Conservation (phyloP, 2,329 filamentous ascomycete species). For the Alternaria solani region DNA sequence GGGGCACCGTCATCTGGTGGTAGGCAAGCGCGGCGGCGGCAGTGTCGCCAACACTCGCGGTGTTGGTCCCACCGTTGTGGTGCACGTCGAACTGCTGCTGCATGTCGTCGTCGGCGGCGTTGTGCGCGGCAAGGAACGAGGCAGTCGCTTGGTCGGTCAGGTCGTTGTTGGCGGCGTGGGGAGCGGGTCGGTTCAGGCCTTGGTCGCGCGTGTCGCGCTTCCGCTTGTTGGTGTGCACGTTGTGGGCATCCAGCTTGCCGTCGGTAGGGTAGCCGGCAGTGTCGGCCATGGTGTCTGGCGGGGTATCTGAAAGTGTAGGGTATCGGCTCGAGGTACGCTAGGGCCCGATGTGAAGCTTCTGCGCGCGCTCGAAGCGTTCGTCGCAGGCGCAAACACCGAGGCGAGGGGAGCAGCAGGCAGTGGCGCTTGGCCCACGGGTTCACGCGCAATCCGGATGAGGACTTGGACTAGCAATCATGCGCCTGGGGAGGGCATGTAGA, state of each 20-base stretch:
- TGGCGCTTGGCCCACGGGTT: conserved; percentile 36
- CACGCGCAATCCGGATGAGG: conserved; percentile 31
- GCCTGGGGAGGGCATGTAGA: conserved; percentile 36
- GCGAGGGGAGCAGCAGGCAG: conserved; percentile 17
- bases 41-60: conserved; percentile 63
- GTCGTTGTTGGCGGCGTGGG: conserved; percentile 44
- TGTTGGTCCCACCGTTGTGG: conserved; percentile 63
- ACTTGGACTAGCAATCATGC: conserved; percentile 38
- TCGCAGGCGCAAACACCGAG: conserved; percentile 34
- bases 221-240: conserved; percentile 52
- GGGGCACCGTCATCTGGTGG: conserved; percentile 64
- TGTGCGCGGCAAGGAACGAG: conserved; percentile 52
- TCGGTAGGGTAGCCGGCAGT: conserved; percentile 50
- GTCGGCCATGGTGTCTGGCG: conserved; percentile 41
- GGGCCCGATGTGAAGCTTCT: not conserved
- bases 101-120: conserved; percentile 54
- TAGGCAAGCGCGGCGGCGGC: conserved; percentile 66
- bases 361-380: conserved; percentile 29
- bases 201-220: conserved; percentile 58
- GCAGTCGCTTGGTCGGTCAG: conserved; percentile 49
- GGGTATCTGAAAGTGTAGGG: not conserved
- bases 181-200: conserved; percentile 50
- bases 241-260: conserved; percentile 45
- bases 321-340: not conserved
- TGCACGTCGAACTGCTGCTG: conserved; percentile 54